These are phyloP conservation scores for Podospora anserina DNA, from an alignment of 495 filamentous ascomycete species.

Conservation along the genomic window DNA sequence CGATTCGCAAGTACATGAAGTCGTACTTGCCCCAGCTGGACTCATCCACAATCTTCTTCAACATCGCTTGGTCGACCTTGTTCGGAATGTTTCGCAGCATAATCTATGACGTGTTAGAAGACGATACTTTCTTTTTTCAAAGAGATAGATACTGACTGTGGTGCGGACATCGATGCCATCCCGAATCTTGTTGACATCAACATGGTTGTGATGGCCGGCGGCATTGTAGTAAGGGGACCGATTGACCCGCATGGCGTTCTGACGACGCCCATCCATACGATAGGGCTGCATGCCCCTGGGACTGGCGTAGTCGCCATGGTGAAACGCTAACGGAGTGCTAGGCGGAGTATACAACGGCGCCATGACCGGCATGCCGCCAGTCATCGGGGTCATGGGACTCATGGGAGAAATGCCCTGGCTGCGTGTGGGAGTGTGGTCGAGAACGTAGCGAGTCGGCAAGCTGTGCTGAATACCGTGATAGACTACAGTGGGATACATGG, in stretches of 20 bases:
- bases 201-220: conserved; percentile 59
- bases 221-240: conserved; percentile 43
- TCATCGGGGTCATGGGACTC: conserved; percentile 27
- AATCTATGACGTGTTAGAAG: conserved; percentile 54
- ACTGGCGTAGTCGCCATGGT: conserved; percentile 28
- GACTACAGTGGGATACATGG: conserved; percentile 37
- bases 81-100: conserved; percentile 98
- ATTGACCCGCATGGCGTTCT: conserved; percentile 40
- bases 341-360: conserved; percentile 34
- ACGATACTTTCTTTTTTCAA: background rate
- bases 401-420: conserved; percentile 24
- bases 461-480: conserved; percentile 28
- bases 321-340: conserved; percentile 32
- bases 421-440: conserved; percentile 38
- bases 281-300: conserved; percentile 32
- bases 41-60: conserved; percentile 77
- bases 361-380: conserved; percentile 23
- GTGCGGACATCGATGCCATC: conserved; percentile 68
- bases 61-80: conserved; percentile 74
- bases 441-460: conserved; percentile 29
- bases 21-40: conserved; percentile 79
- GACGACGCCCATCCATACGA: conserved; percentile 36
- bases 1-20: conserved; percentile 93
- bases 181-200: conserved; percentile 63
- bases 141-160: conserved; percentile 53